Evolutionary conservation across 164 flowering plant genomes (phyloP), one percentile per base, ranked within the genome.

Genomic region (Magnolia officinalis): DNA sequence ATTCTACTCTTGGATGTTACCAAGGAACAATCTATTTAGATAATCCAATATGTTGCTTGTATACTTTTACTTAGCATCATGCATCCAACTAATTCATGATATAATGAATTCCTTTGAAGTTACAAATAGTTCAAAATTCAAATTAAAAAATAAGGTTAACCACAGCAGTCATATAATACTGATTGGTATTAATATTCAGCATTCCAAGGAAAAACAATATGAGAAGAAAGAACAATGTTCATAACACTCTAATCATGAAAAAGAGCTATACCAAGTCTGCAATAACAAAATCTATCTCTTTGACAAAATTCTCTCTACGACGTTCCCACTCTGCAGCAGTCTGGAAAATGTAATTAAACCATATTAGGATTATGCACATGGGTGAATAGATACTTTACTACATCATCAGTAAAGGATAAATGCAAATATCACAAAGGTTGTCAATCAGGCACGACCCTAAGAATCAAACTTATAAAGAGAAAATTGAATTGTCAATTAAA

Each of bases 261-360:
- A 67, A 63, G 11, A 73, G 76, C 23, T 90, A 77, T 92, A 95
- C 98, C 97, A 95, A 98, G 84, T 95, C 98, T 59, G 98, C 98
- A 21, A 84, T 78, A 23, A 93, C 98, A 85, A 95, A 91, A 86
- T 95, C 98, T 70, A 95, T 90, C 90, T 95, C 98, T 82, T 95
- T 93, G 76, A 80, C 81, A 71, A 93, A 93, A 8, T 90, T 95
- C 71, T 92, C 98, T 84, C 88, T 85, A 0, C 98, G 90, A 31
- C 85, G 75, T 71, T 93, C 93, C 78, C 77, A 85, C 83, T 95
- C 98, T 72, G 98, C 98, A 81, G 97, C 97, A 77, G 91, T 91
- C 97, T 95, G 83, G 49, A 81, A 72, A 69, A 67, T 19, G 61
- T 7, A 78, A 70, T 24, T 52, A 16, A 67, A 37, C 69, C 66